Conservation (phyloP, 768 basidiomycete genomes). For the Leccinum aurantiacum region DNA sequence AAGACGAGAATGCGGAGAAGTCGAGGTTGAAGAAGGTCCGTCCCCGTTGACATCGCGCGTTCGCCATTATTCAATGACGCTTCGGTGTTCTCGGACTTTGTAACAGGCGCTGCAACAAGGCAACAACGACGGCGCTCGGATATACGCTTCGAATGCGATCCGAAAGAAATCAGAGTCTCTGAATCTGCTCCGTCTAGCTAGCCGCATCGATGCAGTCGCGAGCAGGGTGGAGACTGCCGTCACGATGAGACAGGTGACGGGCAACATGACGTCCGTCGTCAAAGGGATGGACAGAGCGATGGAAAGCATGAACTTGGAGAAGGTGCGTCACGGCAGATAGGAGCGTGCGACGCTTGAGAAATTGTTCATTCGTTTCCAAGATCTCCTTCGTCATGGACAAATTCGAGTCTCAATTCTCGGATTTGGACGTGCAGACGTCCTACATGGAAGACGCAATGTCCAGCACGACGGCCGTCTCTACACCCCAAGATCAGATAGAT, state of each 20-base stretch:
- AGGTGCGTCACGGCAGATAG: conserved; percentile 49
- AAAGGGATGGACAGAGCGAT: conserved; percentile 99
- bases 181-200: conserved; percentile 86
- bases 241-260: conserved; percentile 95
- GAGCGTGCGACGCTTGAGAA: not conserved
- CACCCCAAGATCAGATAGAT: conserved; percentile 97
- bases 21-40: conserved; percentile 87
- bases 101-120: conserved; percentile 91
- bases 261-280: conserved; percentile 95
- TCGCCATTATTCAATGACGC: not conserved
- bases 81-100: not conserved
- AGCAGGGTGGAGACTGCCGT: conserved; percentile 97
- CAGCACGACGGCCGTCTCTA: conserved; percentile 86
- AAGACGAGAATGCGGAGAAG: conserved; percentile 91
- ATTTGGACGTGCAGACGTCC: conserved; percentile 95
- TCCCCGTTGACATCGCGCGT: not conserved
- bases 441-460: conserved; percentile 99
- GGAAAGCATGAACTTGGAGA: conserved; percentile 98
- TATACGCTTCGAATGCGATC: conserved; percentile 98
- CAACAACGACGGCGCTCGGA: conserved; percentile 94
- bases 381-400: conserved; percentile 99
- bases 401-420: conserved; percentile 94
- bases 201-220: conserved; percentile 94
- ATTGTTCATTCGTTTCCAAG: conserved; percentile 39
- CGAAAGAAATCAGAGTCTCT: conserved; percentile 95